A percentile compares a stretch with the other conserved stretches of the same genome.
phyloP scores from a whole-genome alignment of 2,329 filamentous ascomycete species.

The Pleoardoris graminearum region DNA sequence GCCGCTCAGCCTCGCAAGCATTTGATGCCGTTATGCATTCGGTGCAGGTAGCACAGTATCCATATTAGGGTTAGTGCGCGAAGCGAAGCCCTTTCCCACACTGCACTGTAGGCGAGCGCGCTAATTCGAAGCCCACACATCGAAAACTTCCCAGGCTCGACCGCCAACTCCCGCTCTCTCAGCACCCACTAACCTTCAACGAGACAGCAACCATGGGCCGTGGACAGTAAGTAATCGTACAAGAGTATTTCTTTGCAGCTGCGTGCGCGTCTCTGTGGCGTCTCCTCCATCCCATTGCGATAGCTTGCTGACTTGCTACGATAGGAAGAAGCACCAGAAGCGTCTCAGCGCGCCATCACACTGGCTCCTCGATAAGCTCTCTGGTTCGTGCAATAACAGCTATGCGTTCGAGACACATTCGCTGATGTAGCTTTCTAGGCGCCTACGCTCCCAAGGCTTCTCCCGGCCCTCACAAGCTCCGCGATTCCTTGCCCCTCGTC shows the following conservation, averaged over 20 bases:
- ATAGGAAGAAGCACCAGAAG: slow-evolving; percentile 99
- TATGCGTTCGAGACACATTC: background rate
- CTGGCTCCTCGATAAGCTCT: slow-evolving; percentile 99
- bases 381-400: slow-evolving; percentile 66
- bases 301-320: slow-evolving; percentile 22
- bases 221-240: slow-evolving; percentile 60
- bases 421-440: slow-evolving; percentile 43
- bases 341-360: slow-evolving; percentile 97
- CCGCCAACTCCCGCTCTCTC: slow-evolving; percentile 32
- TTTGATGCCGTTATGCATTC: too few relatives aligned
- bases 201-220: slow-evolving; percentile 63
- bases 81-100: too few relatives aligned
- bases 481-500: slow-evolving; percentile 98
- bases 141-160: slow-evolving; percentile 15
- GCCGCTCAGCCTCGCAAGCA: too few relatives aligned
- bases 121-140: slow-evolving; percentile 5
- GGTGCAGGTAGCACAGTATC: too few relatives aligned
- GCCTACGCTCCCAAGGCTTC: slow-evolving; percentile 68
- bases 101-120: background rate
- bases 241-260: background rate
- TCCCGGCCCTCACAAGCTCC: slow-evolving; percentile 96
- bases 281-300: background rate
- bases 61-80: too few relatives aligned
- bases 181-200: slow-evolving; percentile 43
- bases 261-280: background rate